These are phyloP conservation scores for Cadophora malorum DNA, from an alignment of 2,329 filamentous ascomycete species.

Conservation along the genomic window DNA sequence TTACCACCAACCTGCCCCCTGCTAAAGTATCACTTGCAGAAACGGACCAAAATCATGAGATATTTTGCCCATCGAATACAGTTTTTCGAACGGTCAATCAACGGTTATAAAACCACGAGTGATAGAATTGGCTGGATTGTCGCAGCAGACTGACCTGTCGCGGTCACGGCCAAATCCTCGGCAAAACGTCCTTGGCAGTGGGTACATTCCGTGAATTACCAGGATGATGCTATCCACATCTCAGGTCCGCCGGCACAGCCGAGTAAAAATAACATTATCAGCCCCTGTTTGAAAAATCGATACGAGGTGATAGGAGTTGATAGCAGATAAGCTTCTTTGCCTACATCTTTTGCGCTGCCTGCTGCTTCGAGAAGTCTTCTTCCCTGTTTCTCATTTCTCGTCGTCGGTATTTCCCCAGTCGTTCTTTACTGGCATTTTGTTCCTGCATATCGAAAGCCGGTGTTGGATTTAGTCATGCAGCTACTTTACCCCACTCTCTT, in stretches of 20 bases:
- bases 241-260: too few species aligned
- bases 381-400: not conserved
- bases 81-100: too few species aligned
- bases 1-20: too few species aligned
- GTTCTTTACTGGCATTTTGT: not conserved
- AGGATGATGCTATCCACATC: conserved; percentile 15
- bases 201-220: not conserved
- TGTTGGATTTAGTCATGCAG: not conserved
- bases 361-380: not conserved
- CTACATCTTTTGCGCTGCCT: not conserved
- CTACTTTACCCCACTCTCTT: not conserved
- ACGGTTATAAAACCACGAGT: too few species aligned
- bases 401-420: not conserved
- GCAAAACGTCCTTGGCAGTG: not conserved
- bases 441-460: not conserved
- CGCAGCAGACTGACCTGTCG: too few species aligned
- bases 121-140: too few species aligned
- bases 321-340: not conserved
- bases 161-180: not conserved
- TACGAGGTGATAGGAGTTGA: not conserved
- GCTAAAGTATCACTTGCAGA: too few species aligned
- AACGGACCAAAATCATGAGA: too few species aligned
- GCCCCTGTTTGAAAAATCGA: not conserved
- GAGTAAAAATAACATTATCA: conserved; percentile 2
- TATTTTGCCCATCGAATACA: too few species aligned